Conservation (phyloP, 2,329 filamentous ascomycete genomes). For the Neofusicoccum umdonicola region DNA sequence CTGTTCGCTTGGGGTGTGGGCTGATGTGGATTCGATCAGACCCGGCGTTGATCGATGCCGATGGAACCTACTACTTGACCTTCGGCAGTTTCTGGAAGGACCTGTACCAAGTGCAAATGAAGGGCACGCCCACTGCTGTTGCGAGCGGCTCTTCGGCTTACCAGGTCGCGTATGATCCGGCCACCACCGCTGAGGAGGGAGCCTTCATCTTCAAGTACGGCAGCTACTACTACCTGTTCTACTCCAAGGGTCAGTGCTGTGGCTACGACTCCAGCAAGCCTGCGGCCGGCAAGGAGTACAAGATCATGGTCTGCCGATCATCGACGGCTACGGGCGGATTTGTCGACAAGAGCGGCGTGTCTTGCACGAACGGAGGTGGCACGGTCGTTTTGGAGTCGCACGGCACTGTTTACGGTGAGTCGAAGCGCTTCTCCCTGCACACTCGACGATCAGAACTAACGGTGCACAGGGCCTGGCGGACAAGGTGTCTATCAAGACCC, state of each 20-base stretch:
- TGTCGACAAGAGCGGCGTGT: slow-evolving; percentile 53
- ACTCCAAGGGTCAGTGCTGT: slow-evolving; percentile 61
- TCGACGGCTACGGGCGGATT: slow-evolving; percentile 53
- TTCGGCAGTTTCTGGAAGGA: slow-evolving; percentile 70
- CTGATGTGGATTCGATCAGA: slow-evolving; percentile 33
- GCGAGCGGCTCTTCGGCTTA: slow-evolving; percentile 32
- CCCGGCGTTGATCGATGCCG: slow-evolving; percentile 41
- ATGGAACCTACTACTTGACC: slow-evolving; percentile 50
- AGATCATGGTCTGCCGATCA: slow-evolving; percentile 64
- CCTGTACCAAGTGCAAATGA: slow-evolving; percentile 59
- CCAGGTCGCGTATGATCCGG: slow-evolving; percentile 56
- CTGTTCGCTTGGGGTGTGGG: neutral
- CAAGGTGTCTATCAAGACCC: slow-evolving; percentile 59
- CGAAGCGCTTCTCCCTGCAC: too few species aligned
- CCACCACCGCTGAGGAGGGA: slow-evolving; percentile 56
- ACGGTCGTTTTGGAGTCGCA: slow-evolving; percentile 61
- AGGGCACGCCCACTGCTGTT: slow-evolving; percentile 31
- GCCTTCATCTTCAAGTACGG: slow-evolving; percentile 55
- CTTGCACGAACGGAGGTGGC: slow-evolving; percentile 58
- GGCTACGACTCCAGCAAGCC: slow-evolving; percentile 54
- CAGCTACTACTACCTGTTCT: slow-evolving; percentile 64
- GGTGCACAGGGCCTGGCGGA: slow-evolving; percentile 52
- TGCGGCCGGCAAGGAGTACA: slow-evolving; percentile 61
- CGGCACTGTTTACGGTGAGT: slow-evolving; percentile 55
- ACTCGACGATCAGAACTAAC: too few species aligned